Base-by-base conservation (phyloP, 2,329 filamentous ascomycete species). In the Ophiocordyceps camponoti-leonardi region DNA sequence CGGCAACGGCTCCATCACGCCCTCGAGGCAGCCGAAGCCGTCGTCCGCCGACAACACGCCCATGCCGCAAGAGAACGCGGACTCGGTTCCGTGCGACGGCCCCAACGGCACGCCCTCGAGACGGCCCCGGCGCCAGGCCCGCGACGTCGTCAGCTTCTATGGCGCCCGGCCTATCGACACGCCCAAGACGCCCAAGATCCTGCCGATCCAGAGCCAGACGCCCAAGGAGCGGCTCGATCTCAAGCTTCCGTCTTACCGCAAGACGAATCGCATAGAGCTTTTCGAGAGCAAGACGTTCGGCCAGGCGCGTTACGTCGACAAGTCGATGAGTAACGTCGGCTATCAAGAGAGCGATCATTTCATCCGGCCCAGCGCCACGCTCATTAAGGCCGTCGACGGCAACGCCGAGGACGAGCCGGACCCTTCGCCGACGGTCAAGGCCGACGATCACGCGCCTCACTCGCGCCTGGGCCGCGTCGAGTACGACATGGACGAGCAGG, bases 401-500 rank as follows among this genome's bases (percentile, higher is more conserved):
- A 75, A 73, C 45, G 61, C 72, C 30, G 77, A 81, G 43, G 77
- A 81, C 43, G 77, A 81, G 37, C 53, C 61, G 3, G 76, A 79
- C 19, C 62, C 68, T 41, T 59, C 64, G 2, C 51, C 59, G 22
- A 48, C 50, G 6, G 47, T 49, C 10, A 54, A 52, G 5, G 46
- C 49, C 14, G 62, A 64, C 6, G 62, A 63, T 3, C 52, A 54
- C 13, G 45, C 49, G 42, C 53, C 57, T 23, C 57, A 58, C 43
- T 55, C 68, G 18, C 57, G 59, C 33, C 73, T 93, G 37, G 86
- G 86, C 13, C 80, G 86, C 47, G 92, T 98, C 19, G 92, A 98
- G 60, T 98, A 98, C 60, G 92, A 98, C 61, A 98, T 98, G 92
- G 92, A 98, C 58, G 92, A 98, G 63, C 92, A 98, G 58, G 92